Evolutionary conservation across 768 basidiomycete species (phyloP), one percentile per base, ranked within the genome.

Genomic region (Peribolospora kevripleyi): DNA sequence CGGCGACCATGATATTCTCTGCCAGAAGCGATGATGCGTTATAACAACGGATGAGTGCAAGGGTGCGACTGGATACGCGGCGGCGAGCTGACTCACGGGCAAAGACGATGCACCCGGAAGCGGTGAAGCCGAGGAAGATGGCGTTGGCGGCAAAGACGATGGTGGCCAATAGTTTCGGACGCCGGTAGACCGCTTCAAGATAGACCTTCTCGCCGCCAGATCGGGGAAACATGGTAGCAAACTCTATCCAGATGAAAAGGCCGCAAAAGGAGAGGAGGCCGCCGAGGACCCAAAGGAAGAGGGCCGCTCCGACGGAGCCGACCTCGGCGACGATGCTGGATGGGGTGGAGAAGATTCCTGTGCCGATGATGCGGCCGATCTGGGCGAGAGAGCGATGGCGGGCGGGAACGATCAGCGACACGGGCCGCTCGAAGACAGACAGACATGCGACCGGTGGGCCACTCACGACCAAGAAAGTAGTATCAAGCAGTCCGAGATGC

Each of bases 121-220:
- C 65, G 10, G 69, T 70, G 60, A 73, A 74, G 3, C 65, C 64
- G 7, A 72, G 65, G 43, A 76, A 46, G 48, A 76, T 74, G 0
- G 73, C 72, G 48, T 73, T 74, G 48, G 65, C 58, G 2, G 74
- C 71, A 52, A 75, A 76, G 11, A 75, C 63, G 8, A 73, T 64
- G 0, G 75, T 76, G 5, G 70, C 72, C 2, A 76, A 65, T 50
- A 70, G 72, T 56, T 65, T 69, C 5, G 75, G 75, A 43, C 64
- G 68, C 48, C 63, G 68, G 61, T 76, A 78, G 3, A 75, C 68
- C 0, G 72, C 75, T 61, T 78, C 77, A 38, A 77, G 66, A 58
- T 78, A 77, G 3, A 77, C 76, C 63, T 79, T 77, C 62, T 78
- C 77, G 5, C 76, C 76, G 7, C 77, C 76, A 9, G 74, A 75